phyloP scores from a whole-genome alignment of 352 stramenopile species.

The Blastocystis sp. region DNA sequence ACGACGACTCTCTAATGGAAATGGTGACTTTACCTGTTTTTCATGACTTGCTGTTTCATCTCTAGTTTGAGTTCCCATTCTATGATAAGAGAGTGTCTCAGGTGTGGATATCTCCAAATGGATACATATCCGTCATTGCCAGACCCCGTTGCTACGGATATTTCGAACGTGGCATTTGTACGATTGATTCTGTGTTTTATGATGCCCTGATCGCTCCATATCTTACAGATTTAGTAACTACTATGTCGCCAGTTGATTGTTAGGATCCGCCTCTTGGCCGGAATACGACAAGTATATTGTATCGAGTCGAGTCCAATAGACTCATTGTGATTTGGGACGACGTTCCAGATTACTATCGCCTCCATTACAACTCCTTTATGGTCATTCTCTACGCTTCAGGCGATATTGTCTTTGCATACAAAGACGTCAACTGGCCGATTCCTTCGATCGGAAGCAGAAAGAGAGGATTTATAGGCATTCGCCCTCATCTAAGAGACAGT shows the following conservation, averaged over 20 bases:
- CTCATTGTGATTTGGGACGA: conserved; percentile 16
- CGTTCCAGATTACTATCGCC: neutral
- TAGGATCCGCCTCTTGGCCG: neutral
- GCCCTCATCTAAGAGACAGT: neutral
- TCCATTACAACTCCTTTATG: conserved; percentile 6
- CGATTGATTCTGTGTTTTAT: neutral
- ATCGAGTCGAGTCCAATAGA: neutral
- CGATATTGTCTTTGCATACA: neutral
- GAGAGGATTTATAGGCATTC: conserved; percentile 14
- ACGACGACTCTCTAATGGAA: neutral
- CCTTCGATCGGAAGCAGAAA: neutral
- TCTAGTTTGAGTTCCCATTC: conserved; percentile 39
- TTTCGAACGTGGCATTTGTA: neutral
- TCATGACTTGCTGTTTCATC: neutral
- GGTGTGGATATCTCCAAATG: conserved; percentile 31
- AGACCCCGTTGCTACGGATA: neutral
- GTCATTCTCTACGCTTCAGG: neutral
- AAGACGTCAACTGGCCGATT: neutral
- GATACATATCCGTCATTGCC: neutral
- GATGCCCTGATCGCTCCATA: conserved; percentile 27
- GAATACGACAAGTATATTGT: neutral
- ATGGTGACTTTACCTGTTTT: neutral
- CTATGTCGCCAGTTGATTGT: neutral
- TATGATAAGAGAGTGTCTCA: conserved; percentile 2
- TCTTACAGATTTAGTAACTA: neutral